Evolutionary conservation across 352 stramenopile genomes (phyloP), one percentile per base, ranked within the genome.

Genomic region (Phytophthora nicotianae): DNA sequence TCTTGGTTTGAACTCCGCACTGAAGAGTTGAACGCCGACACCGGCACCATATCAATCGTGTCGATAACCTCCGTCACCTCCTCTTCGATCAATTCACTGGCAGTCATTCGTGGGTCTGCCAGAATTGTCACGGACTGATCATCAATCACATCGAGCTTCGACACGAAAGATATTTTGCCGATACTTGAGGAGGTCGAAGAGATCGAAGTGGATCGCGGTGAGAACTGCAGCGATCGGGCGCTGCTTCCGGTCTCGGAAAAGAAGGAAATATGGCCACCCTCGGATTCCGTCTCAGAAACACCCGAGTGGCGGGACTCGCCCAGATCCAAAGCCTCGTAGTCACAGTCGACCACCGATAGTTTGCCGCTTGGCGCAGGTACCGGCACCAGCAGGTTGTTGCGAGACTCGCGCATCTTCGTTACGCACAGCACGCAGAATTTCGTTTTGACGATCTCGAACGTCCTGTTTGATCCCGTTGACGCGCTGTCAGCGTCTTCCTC

Each of bases 351-450:
- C 10, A 75, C 38, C 8, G 67, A 72, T 7, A 75, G 21, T 17
- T 69, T 64, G 43, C 62, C 67, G 23, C 57, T 72, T 10, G 52
- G 62, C 16, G 48, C 50, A 8, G 65, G 65, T 10, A 71, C 55
- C 16, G 62, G 62, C 3, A 72, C 47, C 29, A 73, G 47, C 29
- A 55, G 32, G 24, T 64, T 65, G 38, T 57, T 60, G 11, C 60
- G 32, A 10, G 65, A 68, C 43, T 75, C 70, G 8, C 81, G 79
- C 66, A 90, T 75, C 53, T 83, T 80, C 20, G 73, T 86, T 43
- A 90, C 70, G 50, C 81, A 90, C 2, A 86, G 51, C 24, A 88
- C 53, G 48, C 81, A 90, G 33, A 90, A 86, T 58, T 90, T 90
- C 49, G 75, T 89, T 68, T 89, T 88, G 59, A 74, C 61, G 26